Conservation (phyloP, 768 basidiomycete species). For the Dacryopinax primogenitus region DNA sequence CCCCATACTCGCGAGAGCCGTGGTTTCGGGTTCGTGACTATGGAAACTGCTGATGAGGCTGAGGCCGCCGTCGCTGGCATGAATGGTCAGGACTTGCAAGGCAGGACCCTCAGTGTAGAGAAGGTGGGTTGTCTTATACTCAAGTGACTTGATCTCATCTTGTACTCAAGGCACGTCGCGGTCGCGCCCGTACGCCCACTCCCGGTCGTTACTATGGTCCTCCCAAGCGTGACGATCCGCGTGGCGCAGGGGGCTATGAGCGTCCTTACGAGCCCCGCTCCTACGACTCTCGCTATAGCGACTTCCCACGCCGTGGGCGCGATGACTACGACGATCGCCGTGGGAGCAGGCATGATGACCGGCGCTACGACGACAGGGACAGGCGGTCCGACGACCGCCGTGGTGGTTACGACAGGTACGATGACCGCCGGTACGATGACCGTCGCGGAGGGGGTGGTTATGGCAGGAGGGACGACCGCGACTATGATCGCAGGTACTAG, state of each 20-base stretch:
- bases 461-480: slow-evolving; percentile 27
- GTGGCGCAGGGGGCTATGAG: slow-evolving; percentile 39
- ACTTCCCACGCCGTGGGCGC: slow-evolving; percentile 35
- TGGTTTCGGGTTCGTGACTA: slow-evolving; percentile 82
- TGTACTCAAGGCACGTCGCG: slow-evolving; percentile 59
- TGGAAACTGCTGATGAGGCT: slow-evolving; percentile 75
- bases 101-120: slow-evolving; percentile 79
- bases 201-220: slow-evolving; percentile 92
- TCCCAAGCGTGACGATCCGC: slow-evolving; percentile 55
- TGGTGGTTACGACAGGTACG: slow-evolving; percentile 16
- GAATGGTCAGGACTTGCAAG: slow-evolving; percentile 72
- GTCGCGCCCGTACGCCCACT: slow-evolving; percentile 80
- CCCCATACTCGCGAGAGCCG: slow-evolving; percentile 58
- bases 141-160: slow-evolving; percentile 8
- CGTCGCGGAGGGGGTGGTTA: slow-evolving; percentile 27
- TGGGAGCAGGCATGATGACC: slow-evolving; percentile 27
- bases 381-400: slow-evolving; percentile 31
- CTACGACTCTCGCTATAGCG: slow-evolving; percentile 75
- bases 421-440: slow-evolving; percentile 27
- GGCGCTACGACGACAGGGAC: slow-evolving; percentile 37
- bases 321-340: slow-evolving; percentile 29
- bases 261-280: slow-evolving; percentile 86
- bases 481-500: slow-evolving; percentile 16
- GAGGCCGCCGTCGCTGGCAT: slow-evolving; percentile 79
- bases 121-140: slow-evolving; percentile 38